These are phyloP conservation scores for Salvia rosmarinus DNA, from an alignment of 257 asterid species.

Conservation along the genomic window DNA sequence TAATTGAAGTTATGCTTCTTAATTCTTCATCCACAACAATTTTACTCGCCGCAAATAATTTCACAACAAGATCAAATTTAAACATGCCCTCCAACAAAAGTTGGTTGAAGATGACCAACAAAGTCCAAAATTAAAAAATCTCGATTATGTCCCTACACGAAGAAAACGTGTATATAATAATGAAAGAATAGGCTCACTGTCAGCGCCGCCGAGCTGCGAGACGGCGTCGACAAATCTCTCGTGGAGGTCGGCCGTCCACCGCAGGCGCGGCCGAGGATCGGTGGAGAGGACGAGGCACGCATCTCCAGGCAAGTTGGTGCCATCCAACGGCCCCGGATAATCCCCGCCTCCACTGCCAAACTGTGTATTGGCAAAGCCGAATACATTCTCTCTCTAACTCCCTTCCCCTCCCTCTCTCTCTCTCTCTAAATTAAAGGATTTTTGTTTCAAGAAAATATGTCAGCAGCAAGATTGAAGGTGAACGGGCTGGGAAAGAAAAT, in stretches of 20 bases:
- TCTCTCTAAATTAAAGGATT: neutral
- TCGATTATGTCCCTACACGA: conserved; percentile 2
- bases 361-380: conserved; percentile 56
- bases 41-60: neutral
- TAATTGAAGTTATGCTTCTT: neutral
- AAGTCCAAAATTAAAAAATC: conserved; percentile 5
- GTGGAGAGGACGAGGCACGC: conserved; percentile 66
- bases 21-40: neutral
- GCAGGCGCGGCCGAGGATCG: conserved; percentile 75
- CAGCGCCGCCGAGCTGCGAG: conserved; percentile 81
- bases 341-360: conserved; percentile 46
- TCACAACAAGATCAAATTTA: neutral
- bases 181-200: conserved; percentile 48
- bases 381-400: conserved; percentile 48
- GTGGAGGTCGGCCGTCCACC: conserved; percentile 79
- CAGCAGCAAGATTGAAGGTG: conserved; percentile 12
- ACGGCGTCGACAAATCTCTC: conserved; percentile 74
- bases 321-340: conserved; percentile 49
- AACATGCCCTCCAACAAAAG: neutral
- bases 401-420: no score
- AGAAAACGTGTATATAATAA: no score
- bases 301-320: conserved; percentile 63
- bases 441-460: neutral
- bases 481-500: conserved; percentile 16
- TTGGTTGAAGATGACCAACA: conserved; percentile 5